Base-by-base conservation (phyloP, 2,329 filamentous ascomycete genomes). In the Alternaria incomplexa region DNA sequence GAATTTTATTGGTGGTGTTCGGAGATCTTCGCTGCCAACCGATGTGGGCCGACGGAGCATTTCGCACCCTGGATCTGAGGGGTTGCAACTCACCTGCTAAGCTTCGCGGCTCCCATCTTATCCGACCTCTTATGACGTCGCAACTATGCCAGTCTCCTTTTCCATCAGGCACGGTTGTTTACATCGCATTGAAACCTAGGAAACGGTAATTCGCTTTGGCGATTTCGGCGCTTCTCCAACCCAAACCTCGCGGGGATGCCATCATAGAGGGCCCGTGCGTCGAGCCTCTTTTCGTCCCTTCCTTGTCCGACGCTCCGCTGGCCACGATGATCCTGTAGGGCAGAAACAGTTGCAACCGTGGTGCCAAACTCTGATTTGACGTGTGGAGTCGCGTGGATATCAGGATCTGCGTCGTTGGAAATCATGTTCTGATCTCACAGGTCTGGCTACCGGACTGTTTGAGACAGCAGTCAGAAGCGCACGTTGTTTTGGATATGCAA, bases 331-430 rank as follows among this genome's bases (percentile, higher is more conserved):
- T 50, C 36, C n/a, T 32, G 36, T 44, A 48, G 26, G 44, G 26
- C 43, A 51, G 30, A 52, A 25, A 46, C 46, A 56, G 23, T 57
- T 60, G 28, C 22, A 30, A 45, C 26, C 15, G 59, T 57, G 26
- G 8, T 54, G 51, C 58, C 43, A 56, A 28, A 62, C 43, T 61
- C 62, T 43, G 57, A 45, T 57, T 48, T 55, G 56, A 62, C 53
- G 47, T 45, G 54, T 70, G 67, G 59, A 45, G 56, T 59, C 51
- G 56, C 61, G 58, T 59, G 65, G 60, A 32, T 54, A 62, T 61
- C 59, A 43, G 54, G 45, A 56, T 51, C 44, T 46, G 47, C 43
- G 9, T 46, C 26, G 47, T 22, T 46, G 22, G 23, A 23, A 17
- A 17, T 23, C 40, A 17, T 52, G 47, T 45, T 26, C 30, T 53